phyloP scores from a whole-genome alignment of 2,329 filamentous ascomycete genomes.

The Cladosporium sp. region DNA sequence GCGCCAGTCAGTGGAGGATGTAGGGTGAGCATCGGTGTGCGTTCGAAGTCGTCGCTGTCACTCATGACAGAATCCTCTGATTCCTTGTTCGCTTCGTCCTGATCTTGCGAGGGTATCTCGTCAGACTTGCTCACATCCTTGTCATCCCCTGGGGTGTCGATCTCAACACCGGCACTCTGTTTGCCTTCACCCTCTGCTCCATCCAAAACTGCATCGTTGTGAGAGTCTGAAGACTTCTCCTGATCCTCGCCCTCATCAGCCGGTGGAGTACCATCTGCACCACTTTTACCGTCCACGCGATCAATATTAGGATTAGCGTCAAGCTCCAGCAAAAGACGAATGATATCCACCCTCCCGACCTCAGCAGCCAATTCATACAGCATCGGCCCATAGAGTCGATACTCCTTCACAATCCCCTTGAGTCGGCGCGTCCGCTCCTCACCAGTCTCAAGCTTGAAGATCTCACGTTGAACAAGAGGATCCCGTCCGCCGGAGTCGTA shows the following conservation, averaged over 20 bases:
- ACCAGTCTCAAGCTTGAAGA: slow-evolving; percentile 8
- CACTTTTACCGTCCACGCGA: background rate
- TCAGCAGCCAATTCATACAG: background rate
- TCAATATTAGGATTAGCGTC: background rate
- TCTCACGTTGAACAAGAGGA: background rate
- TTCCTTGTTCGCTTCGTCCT: background rate
- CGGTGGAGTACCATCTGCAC: background rate
- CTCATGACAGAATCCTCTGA: background rate
- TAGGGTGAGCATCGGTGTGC: background rate
- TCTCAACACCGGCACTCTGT: background rate
- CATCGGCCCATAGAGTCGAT: background rate
- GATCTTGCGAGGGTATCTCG: background rate
- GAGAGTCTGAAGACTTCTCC: background rate
- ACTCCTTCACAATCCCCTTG: background rate
- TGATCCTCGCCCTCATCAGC: background rate
- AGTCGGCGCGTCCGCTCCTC: slow-evolving; percentile 7
- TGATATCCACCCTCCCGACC: background rate
- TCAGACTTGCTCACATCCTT: background rate
- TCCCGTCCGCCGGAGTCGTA: background rate
- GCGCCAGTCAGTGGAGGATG: background rate
- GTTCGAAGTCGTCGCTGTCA: background rate
- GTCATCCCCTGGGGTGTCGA: background rate
- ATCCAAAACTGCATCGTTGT: background rate
- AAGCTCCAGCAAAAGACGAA: background rate
- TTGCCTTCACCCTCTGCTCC: background rate